Evolutionary conservation across 1,284 basidiomycete species (phyloP), one percentile per base, ranked within the genome.

Genomic region (Omphalotus olearius): DNA sequence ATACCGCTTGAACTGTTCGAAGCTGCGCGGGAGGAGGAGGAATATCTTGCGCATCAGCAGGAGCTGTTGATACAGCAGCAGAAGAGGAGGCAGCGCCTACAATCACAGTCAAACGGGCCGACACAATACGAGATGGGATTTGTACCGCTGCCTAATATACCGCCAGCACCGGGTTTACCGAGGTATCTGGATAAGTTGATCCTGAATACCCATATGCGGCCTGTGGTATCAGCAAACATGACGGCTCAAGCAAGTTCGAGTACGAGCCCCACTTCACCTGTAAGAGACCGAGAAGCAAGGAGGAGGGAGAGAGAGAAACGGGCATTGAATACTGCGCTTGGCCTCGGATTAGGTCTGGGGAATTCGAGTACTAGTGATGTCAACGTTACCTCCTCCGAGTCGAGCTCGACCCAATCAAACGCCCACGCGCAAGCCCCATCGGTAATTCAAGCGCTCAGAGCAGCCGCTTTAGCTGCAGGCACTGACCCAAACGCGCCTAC

Each of bases 181-280:
- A 76, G 94, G 1, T 93, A 98, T 63, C 75, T 99, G 26, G 94
- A 97, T 62, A 94, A 93, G 64, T 85, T 98, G 43, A 97, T 98
- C 51, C 71, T 98, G 56, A 98, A 98, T 64, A 33, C 30, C 4
- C 30, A 33, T 33, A 33, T 33, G 30, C 7, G 30, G 9, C 30
- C 30, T 33, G 30, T 33, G 13, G 30, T 33, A 10, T 33, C 30
- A 5, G 23, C 23, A 54, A 37, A 36, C 47, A 28, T 41, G 23
- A 23, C 23, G 47, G 35, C 20, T 46, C 38, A 38, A 16, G 30
- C 30, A 7, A 33, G 9, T 9, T 4, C 30, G 23, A 23, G 5
- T 5, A 23, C 23, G 23, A 23, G 23, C 23, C 23, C 23, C 5
- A 23, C 23, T 23, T 23, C 23, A 5, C 23, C 23, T 23, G 28